A percentile compares a stretch with the other conserved stretches of the same genome.
Conservation (phyloP, 345 rosid species). For the Euphorbia tirucalli region DNA sequence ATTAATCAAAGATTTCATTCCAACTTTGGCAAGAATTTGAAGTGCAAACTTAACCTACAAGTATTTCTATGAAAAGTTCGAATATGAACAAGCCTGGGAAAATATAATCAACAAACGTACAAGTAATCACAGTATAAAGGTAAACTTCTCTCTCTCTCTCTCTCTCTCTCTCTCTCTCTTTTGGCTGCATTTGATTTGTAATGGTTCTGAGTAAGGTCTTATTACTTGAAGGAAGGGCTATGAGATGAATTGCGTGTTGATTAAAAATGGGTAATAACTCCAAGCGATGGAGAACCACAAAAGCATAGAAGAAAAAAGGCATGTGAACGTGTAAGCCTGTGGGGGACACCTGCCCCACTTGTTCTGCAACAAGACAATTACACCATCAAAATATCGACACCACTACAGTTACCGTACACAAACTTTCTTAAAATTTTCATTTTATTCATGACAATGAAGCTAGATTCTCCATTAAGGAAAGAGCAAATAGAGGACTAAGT, state of each 20-base stretch:
- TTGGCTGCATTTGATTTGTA: background rate
- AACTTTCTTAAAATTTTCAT: background rate
- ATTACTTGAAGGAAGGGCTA: background rate
- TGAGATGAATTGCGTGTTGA: background rate
- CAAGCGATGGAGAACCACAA: conserved; percentile 35
- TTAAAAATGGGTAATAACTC: conserved; percentile 18
- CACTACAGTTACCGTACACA: background rate
- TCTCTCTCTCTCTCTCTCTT: no score
- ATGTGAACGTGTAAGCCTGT: background rate
- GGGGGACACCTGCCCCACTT: conserved; percentile 18
- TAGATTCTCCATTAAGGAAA: conserved; percentile 10
- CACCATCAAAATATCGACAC: no score
- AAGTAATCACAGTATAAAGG: background rate
- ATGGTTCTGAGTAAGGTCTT: no score
- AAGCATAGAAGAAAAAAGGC: conserved; percentile 1
- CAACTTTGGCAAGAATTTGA: background rate
- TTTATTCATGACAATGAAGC: conserved; percentile 2
- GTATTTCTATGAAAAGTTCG: no score
- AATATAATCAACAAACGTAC: no score
- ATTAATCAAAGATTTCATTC: background rate
- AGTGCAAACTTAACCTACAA: no score
- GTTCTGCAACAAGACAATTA: conserved; percentile 21
- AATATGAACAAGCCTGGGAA: no score
- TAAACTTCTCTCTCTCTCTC: background rate
- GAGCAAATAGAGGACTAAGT: background rate